Percentiles rank a stretch among this genome's conserved stretches.
phyloP scores from a whole-genome alignment of 2,329 filamentous ascomycete genomes.

The Sclerotinia sclerotiorum region DNA sequence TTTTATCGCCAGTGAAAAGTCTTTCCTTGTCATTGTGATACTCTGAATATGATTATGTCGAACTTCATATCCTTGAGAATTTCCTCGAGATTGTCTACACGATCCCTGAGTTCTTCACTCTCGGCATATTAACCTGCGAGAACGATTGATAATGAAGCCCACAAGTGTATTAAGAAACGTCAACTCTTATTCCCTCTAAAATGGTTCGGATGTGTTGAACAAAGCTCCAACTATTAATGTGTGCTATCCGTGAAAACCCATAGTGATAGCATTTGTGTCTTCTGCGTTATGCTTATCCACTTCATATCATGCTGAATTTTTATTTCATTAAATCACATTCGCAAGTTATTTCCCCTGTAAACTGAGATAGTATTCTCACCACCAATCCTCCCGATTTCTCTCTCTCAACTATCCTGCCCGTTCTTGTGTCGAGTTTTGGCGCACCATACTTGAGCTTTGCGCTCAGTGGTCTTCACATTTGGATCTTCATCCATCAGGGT shows the following conservation, averaged over 20 bases:
- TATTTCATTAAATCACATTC: not conserved
- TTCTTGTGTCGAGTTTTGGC: not conserved
- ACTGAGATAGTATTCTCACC: not conserved
- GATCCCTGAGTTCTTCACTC: not conserved
- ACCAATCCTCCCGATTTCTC: not conserved
- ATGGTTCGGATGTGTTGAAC: not conserved
- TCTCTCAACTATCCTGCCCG: not conserved
- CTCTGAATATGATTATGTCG: not conserved
- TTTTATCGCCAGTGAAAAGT: not conserved
- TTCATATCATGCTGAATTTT: not conserved
- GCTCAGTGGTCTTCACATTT: not conserved
- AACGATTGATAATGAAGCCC: not conserved
- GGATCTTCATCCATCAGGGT: not conserved
- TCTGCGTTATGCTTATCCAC: too few species aligned
- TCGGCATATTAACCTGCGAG: not conserved
- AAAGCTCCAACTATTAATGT: not conserved
- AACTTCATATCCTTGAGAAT: not conserved
- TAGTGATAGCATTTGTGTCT: not conserved
- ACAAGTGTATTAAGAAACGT: not conserved
- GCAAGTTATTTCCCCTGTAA: not conserved
- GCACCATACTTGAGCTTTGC: not conserved
- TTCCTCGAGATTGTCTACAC: not conserved
- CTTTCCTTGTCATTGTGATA: not conserved
- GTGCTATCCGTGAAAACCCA: not conserved
- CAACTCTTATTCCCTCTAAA: not conserved